A percentile compares a stretch with the other conserved stretches of the same genome.
Conservation (phyloP, 1,139 yeast species). For the Blastobotrys capitulatus region DNA sequence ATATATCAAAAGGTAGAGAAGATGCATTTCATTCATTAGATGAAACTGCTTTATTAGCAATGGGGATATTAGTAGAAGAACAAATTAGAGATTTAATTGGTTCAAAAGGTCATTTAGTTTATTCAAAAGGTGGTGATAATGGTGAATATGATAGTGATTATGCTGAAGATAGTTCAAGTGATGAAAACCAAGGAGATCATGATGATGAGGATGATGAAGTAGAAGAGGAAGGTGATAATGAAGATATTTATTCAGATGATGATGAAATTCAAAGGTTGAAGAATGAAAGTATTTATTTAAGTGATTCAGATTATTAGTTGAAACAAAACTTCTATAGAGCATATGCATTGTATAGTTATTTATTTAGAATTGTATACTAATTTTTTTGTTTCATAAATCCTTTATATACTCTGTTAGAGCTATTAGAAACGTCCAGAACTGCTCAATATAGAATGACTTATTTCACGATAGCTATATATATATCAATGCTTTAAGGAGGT, state of each 20-base stretch:
- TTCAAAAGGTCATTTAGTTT: slow-evolving; percentile 25
- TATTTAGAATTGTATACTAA: too few relatives aligned
- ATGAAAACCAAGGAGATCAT: background rate
- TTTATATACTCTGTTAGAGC: too few relatives aligned
- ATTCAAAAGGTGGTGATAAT: slow-evolving; percentile 14
- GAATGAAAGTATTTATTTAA: too few relatives aligned
- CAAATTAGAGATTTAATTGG: slow-evolving; percentile 27
- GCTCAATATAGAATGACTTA: too few relatives aligned
- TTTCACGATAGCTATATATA: too few relatives aligned
- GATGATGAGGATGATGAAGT: background rate
- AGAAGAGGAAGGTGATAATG: background rate
- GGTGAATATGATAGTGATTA: background rate
- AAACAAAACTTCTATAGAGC: too few relatives aligned
- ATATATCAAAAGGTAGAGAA: slow-evolving; percentile 10
- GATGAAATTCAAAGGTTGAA: background rate
- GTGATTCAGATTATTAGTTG: too few relatives aligned
- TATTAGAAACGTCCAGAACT: too few relatives aligned
- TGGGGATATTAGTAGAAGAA: slow-evolving; percentile 34
- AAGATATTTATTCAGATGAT: background rate
- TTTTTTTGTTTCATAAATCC: too few relatives aligned
- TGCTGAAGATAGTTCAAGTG: background rate
- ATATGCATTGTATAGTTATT: too few relatives aligned
- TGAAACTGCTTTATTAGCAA: slow-evolving; percentile 31
- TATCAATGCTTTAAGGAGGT: too few relatives aligned
- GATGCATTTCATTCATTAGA: slow-evolving; percentile 23